Evolutionary conservation across 345 rosid genomes (phyloP), one percentile per base, ranked within the genome.

Genomic region (Gossypium anomalum): DNA sequence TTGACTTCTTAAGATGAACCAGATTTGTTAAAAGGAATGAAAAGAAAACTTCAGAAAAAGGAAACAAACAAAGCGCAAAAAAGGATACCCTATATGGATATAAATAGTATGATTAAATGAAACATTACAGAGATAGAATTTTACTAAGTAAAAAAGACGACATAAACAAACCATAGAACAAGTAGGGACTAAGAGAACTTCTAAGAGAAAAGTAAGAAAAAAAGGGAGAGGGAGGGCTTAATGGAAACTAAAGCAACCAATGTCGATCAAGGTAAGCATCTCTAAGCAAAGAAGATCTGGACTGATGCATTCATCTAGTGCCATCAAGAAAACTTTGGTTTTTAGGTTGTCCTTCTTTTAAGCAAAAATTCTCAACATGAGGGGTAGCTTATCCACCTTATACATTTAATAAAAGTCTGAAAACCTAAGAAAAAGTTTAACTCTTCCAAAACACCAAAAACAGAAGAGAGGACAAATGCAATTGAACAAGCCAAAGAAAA

Each of bases 1-100:
- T 44, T 72, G 29, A 9, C 61, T 72, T 53, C 59, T 34, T 77
- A 67, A 78, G 51, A 67, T 17, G 61, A 48, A 63, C 22, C 41
- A 1, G 14, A 47, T 51, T 45, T 25, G 8, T 2, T 22, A 56
- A 73, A 27, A 16, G 48, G 58, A 60, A 53, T 53, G 56, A 73
- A 22, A 57, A n/a, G 25, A 20, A 43, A 51, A 43, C 20, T 14
- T 14, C 11, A 68, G 53, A 72, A 56, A 53, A 59, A 16, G 10
- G 0, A 8, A 15, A 41, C 3, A 22, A 14, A 7, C 9, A 57
- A 20, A 58, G 6, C 12, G 9, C 34, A 58, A 23, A 58, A 34
- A 25, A 17, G 22, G 27, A 72, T 1, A 1, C 7, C 53, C 56
- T 55, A 11, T 1, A 38, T 9, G 19, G 64, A 22, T 11, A 44